Evolutionary conservation across 2,329 filamentous ascomycete genomes (phyloP).

Genomic region (Clonostachys rhizophaga): DNA sequence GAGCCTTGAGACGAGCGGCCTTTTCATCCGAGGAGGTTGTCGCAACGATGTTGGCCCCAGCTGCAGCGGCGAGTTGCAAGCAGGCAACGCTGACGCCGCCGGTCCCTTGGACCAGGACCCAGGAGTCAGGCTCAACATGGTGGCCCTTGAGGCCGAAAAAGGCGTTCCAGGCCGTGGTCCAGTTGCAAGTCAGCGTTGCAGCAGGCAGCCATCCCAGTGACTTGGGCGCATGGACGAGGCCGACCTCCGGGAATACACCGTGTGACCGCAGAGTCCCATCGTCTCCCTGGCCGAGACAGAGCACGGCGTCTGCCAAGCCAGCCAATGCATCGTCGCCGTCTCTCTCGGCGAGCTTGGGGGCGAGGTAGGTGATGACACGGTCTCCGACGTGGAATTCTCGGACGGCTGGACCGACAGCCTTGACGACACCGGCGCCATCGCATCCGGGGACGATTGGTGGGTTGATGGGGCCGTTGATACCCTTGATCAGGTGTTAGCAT

Average conservation of each 20-base stretch:
- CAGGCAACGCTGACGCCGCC: slow-evolving; percentile 30
- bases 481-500: slow-evolving; percentile 2
- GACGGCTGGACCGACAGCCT: slow-evolving; percentile 50
- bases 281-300: slow-evolving; percentile 50
- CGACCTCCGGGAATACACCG: slow-evolving; percentile 50
- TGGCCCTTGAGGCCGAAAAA: slow-evolving; percentile 38
- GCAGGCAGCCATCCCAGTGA: slow-evolving; percentile 30
- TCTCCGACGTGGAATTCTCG: slow-evolving; percentile 40
- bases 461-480: slow-evolving; percentile 14
- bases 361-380: slow-evolving; percentile 47
- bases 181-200: slow-evolving; percentile 41
- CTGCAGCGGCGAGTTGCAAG: slow-evolving; percentile 37
- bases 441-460: slow-evolving; percentile 21
- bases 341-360: slow-evolving; percentile 6
- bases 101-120: slow-evolving; percentile 30
- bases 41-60: slow-evolving; percentile 49
- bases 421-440: slow-evolving; percentile 34
- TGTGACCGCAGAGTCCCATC: slow-evolving; percentile 55
- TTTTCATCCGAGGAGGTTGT: slow-evolving; percentile 55
- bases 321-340: slow-evolving; percentile 14
- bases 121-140: slow-evolving; percentile 25
- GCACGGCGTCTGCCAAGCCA: slow-evolving; percentile 17
- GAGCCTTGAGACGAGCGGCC: slow-evolving; percentile 40
- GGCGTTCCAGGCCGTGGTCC: slow-evolving; percentile 45
- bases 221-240: slow-evolving; percentile 48